Base-by-base conservation (phyloP, 768 basidiomycete species). In the Phylloporus sp. region DNA sequence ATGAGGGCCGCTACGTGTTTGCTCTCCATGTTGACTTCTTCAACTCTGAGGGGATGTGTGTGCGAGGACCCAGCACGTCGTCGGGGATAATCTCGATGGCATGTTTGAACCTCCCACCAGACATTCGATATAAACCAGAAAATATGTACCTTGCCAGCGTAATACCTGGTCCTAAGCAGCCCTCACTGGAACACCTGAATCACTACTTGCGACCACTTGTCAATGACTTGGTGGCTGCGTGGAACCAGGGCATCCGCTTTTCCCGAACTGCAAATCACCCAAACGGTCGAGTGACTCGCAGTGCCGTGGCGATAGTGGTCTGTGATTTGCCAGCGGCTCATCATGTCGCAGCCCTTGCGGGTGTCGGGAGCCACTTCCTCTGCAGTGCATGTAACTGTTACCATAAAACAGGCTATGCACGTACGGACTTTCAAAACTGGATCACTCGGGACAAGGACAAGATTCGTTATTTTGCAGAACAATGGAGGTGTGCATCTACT, bases 91-190 rank as follows among this genome's bases (percentile, higher is more conserved):
- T 61, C 5, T 61, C 52, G 0, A 53, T 52, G 39, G 48, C 57
- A 1, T 62, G 54, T 18, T 35, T 60, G 1, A 76, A 76, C 44
- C 63, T 78, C 0, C 73, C 73, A 1, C 62, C 59, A 0, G 54
- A 70, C 26, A 47, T 70, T 1, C 57, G 63, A 3, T 75, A 73
- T 50, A 64, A 66, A 8, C 57, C 58, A 0, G 66, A 75, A 26
- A 73, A 79, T 53, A 62, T 77, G 54, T 76, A 67, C 49, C 57
- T 74, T 0, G 67, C 63, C 0, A 72, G 64, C 0, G 58, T 75
- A 28, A 70, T 74, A 4, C 73, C 72, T 1, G 69, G 75, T 0
- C 75, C 74, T 0, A 46, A 58, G 2, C 64, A 74, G 20, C 73
- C 75, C 0, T 55, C 57, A 0, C 44, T 57, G 0, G 53, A 62